Evolutionary conservation across 768 basidiomycete genomes (phyloP).

Genomic region (Candolleomyces efflorescens): DNA sequence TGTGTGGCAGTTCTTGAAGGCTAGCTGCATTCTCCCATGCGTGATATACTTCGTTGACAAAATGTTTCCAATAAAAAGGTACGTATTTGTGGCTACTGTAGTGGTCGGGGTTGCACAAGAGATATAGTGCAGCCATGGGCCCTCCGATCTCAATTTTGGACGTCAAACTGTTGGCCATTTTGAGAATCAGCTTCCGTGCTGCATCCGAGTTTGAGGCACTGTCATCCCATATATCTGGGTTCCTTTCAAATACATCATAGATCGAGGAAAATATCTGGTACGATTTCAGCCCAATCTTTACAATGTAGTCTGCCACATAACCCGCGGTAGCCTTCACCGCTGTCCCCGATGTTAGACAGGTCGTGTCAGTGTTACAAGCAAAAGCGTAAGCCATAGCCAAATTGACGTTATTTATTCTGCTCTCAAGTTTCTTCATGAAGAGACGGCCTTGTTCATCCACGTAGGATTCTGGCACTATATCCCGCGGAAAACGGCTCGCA

Average conservation of each 20-base stretch:
- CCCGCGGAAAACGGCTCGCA: not conserved
- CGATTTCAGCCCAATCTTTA: slow-evolving; percentile 28
- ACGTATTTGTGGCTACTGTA: too few relatives aligned
- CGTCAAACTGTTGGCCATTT: too few relatives aligned
- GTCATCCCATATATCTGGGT: too few relatives aligned
- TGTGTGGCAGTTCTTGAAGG: too few relatives aligned
- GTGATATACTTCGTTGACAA: too few relatives aligned
- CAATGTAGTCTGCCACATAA: slow-evolving; percentile 36
- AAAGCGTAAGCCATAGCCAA: slow-evolving; percentile 23
- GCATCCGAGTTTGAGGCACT: too few relatives aligned
- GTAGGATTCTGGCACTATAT: not conserved
- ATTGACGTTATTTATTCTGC: slow-evolving; percentile 14
- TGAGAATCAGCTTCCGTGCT: too few relatives aligned
- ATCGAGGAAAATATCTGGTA: slow-evolving; percentile 32
- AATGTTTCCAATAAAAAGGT: too few relatives aligned
- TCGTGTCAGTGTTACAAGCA: slow-evolving; percentile 33
- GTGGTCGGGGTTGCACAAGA: too few relatives aligned
- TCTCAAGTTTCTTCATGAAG: not conserved
- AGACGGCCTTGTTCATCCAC: not conserved
- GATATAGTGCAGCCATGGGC: too few relatives aligned
- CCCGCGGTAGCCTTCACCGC: slow-evolving; percentile 26
- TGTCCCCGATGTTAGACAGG: slow-evolving; percentile 29
- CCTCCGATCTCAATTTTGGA: too few relatives aligned
- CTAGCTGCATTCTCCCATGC: too few relatives aligned
- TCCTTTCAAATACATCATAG: slow-evolving; percentile 19